Conservation (phyloP, 352 stramenopile species). For the Pythium sp. region DNA sequence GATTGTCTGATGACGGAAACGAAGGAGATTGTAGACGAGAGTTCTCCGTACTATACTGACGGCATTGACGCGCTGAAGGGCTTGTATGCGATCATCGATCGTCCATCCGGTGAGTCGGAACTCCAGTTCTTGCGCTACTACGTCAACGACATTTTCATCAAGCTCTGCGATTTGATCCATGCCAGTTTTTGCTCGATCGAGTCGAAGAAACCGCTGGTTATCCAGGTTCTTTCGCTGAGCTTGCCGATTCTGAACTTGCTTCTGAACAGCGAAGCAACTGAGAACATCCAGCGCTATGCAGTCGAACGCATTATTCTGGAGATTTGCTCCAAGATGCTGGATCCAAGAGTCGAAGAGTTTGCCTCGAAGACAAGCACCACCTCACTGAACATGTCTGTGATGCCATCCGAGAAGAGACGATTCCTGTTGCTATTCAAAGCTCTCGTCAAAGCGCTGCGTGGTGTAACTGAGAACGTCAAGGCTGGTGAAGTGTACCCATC, state of each 20-base stretch:
- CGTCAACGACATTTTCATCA: slow-evolving; percentile 76
- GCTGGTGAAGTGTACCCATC: slow-evolving; percentile 69
- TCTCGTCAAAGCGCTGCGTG: slow-evolving; percentile 59
- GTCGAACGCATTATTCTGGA: slow-evolving; percentile 79
- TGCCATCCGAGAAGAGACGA: slow-evolving; percentile 54
- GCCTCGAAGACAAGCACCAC: slow-evolving; percentile 37
- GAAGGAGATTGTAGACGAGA: slow-evolving; percentile 58
- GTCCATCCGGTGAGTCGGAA: slow-evolving; percentile 53
- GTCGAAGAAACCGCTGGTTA: slow-evolving; percentile 56
- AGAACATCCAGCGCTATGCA: slow-evolving; percentile 66
- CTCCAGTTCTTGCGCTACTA: slow-evolving; percentile 67
- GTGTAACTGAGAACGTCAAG: slow-evolving; percentile 56
- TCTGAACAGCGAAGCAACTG: slow-evolving; percentile 50
- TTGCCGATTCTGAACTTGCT: slow-evolving; percentile 68
- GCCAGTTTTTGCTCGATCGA: slow-evolving; percentile 62
- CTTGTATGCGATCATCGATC: slow-evolving; percentile 73
- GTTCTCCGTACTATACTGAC: slow-evolving; percentile 50
- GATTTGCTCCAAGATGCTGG: slow-evolving; percentile 69
- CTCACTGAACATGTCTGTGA: slow-evolving; percentile 31
- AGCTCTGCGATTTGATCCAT: slow-evolving; percentile 73
- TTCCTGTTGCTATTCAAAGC: slow-evolving; percentile 72
- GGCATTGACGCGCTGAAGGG: slow-evolving; percentile 77
- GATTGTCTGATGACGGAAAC: slow-evolving; percentile 58
- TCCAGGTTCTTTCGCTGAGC: slow-evolving; percentile 72
- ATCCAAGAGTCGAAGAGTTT: slow-evolving; percentile 65